These are phyloP conservation scores for Aspergillus sp. DNA, from an alignment of 2,329 filamentous ascomycete species.

Conservation along the genomic window DNA sequence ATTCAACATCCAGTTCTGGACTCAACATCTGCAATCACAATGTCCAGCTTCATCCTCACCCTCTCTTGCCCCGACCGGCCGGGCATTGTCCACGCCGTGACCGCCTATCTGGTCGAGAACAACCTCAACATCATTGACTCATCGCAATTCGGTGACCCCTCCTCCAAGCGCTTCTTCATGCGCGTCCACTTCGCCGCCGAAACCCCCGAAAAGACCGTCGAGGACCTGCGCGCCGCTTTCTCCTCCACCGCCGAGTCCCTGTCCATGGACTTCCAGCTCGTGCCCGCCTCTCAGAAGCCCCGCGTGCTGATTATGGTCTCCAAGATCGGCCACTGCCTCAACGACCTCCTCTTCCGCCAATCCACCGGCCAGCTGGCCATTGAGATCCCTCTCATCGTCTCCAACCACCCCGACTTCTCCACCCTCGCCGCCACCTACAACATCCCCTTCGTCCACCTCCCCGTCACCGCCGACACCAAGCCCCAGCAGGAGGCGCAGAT, in stretches of 20 bases:
- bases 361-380: constrained; percentile 72
- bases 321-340: constrained; percentile 83
- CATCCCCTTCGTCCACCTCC: constrained; percentile 77
- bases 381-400: constrained; percentile 75
- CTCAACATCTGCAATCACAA: constrained; percentile 22
- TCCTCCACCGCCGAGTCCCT: constrained; percentile 61
- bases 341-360: constrained; percentile 78
- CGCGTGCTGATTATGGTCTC: constrained; percentile 85
- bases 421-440: constrained; percentile 69
- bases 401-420: constrained; percentile 75
- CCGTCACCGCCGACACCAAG: constrained; percentile 77
- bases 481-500: constrained; percentile 69
- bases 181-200: constrained; percentile 74
- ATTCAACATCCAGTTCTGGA: constrained; percentile 25
- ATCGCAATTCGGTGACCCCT: constrained; percentile 78
- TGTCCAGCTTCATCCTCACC: constrained; percentile 69
- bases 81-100: constrained; percentile 82
- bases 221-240: constrained; percentile 58
- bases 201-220: constrained; percentile 35
- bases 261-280: constrained; percentile 70
- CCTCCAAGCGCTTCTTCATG: constrained; percentile 80
- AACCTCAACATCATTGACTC: constrained; percentile 80
- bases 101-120: constrained; percentile 70
- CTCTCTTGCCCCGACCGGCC: constrained; percentile 81
- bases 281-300: constrained; percentile 67